Evolutionary conservation across 2,329 filamentous ascomycete genomes (phyloP).

Genomic region (Helicocarpus griseus): DNA sequence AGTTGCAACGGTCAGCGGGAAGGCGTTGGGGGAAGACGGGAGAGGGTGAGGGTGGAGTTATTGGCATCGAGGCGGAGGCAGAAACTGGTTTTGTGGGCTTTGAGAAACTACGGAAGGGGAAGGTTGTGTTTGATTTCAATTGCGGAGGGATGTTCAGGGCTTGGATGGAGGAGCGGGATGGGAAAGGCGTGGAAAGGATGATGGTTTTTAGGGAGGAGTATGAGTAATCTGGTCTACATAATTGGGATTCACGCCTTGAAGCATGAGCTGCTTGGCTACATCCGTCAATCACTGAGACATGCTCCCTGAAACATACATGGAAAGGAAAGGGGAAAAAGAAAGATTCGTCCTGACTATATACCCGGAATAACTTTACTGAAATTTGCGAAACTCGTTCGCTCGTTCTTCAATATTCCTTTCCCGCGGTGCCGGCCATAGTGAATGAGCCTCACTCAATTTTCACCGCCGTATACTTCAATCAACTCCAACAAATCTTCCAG

Average conservation of each 20-base stretch:
- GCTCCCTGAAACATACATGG: no score
- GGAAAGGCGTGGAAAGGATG: slow-evolving; percentile 26
- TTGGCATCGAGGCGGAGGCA: slow-evolving; percentile 51
- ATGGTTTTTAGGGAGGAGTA: slow-evolving; percentile 38
- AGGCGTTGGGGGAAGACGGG: slow-evolving; percentile 62
- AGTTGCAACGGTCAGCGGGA: slow-evolving; percentile 65
- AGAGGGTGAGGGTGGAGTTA: slow-evolving; percentile 77
- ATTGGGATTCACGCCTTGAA: no score
- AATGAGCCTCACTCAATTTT: not conserved
- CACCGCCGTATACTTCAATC: not conserved
- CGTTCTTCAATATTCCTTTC: no score
- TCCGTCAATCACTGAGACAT: no score
- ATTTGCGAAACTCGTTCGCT: no score
- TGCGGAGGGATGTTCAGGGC: slow-evolving; percentile 82
- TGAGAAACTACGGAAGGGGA: slow-evolving; percentile 22
- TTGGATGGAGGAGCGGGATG: slow-evolving; percentile 43
- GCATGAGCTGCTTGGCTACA: no score
- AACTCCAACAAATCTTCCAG: not conserved
- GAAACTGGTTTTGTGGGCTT: slow-evolving; percentile 42
- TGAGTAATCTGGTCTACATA: no score
- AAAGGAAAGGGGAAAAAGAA: no score
- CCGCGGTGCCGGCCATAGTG: no score
- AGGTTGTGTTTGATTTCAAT: slow-evolving; percentile 69
- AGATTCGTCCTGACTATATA: no score
- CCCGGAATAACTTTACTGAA: no score